These are phyloP conservation scores for Candida peoriensis DNA, from an alignment of 805 yeast genomes.

Conservation along the genomic window DNA sequence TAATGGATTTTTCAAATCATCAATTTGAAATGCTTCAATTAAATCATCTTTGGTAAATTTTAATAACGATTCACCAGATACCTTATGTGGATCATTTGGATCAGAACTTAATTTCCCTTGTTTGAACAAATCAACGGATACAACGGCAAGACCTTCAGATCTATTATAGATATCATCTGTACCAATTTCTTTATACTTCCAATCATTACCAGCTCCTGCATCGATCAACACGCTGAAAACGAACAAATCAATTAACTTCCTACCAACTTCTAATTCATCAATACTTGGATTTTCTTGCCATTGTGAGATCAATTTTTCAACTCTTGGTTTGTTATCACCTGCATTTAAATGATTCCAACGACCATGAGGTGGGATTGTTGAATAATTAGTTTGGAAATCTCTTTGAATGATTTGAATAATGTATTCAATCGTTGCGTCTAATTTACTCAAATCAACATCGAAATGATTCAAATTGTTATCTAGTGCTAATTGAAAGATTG, in stretches of 20 bases:
- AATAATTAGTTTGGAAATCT: slow-evolving; percentile 40
- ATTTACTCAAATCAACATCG: slow-evolving; percentile 38
- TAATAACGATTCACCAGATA: slow-evolving; percentile 38
- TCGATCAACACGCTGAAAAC: slow-evolving; percentile 58
- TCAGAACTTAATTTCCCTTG: slow-evolving; percentile 41
- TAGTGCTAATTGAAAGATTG: slow-evolving; percentile 37
- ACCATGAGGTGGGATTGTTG: slow-evolving; percentile 58
- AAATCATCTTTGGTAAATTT: slow-evolving; percentile 32
- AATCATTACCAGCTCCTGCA: slow-evolving; percentile 63
- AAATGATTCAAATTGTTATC: slow-evolving; percentile 35
- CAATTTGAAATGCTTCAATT: slow-evolving; percentile 42
- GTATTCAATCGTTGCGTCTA: slow-evolving; percentile 40
- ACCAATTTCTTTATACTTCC: slow-evolving; percentile 42
- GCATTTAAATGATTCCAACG: slow-evolving; percentile 63
- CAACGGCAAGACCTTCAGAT: slow-evolving; percentile 64
- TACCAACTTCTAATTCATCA: slow-evolving; percentile 42
- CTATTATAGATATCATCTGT: slow-evolving; percentile 32
- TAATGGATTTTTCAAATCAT: slow-evolving; percentile 41
- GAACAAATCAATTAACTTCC: slow-evolving; percentile 51
- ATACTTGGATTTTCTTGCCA: slow-evolving; percentile 32
- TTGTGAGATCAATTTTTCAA: slow-evolving; percentile 35
- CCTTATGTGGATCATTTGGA: slow-evolving; percentile 32
- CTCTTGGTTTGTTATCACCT: slow-evolving; percentile 39
- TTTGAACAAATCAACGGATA: slow-evolving; percentile 49
- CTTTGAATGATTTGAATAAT: slow-evolving; percentile 36